These are phyloP conservation scores for Rhodomyrtus tomentosa DNA, from an alignment of 345 rosid genomes.

Conservation along the genomic window DNA sequence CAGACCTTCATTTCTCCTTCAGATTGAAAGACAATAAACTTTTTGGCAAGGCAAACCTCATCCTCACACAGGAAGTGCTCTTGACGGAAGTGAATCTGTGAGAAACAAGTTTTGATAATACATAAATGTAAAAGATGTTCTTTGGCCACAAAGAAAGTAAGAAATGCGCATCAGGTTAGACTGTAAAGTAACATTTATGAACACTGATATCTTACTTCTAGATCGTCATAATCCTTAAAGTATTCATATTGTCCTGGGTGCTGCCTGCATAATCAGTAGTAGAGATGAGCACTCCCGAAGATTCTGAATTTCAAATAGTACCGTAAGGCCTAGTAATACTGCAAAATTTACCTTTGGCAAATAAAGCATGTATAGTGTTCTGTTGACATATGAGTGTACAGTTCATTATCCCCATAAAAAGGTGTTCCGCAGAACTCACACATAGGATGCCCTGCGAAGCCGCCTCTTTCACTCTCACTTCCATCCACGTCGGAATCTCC, in stretches of 20 bases:
- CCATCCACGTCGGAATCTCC: slow-evolving; percentile 98
- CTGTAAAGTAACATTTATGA: neutral
- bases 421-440: slow-evolving; percentile 87
- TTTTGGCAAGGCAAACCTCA: slow-evolving; percentile 84
- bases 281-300: neutral
- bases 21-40: slow-evolving; percentile 73
- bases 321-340: neutral
- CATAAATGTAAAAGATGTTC: neutral
- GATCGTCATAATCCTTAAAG: slow-evolving; percentile 80
- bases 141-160: neutral
- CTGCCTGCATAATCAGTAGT: slow-evolving; percentile 41
- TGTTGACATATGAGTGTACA: slow-evolving; percentile 82
- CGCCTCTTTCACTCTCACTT: slow-evolving; percentile 92
- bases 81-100: slow-evolving; percentile 77
- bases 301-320: neutral
- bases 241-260: slow-evolving; percentile 86
- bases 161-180: neutral
- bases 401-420: slow-evolving; percentile 90
- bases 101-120: slow-evolving; percentile 1
- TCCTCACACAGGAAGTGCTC: slow-evolving; percentile 95
- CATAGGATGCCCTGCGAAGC: slow-evolving; percentile 85
- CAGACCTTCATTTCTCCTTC: slow-evolving; percentile 89
- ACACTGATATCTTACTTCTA: slow-evolving; percentile 42
- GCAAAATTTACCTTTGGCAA: slow-evolving; percentile 61
- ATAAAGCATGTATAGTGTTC: slow-evolving; percentile 90